Conservation (phyloP, 192 early-diverging fungal genomes). For the Coemansia furcata region DNA sequence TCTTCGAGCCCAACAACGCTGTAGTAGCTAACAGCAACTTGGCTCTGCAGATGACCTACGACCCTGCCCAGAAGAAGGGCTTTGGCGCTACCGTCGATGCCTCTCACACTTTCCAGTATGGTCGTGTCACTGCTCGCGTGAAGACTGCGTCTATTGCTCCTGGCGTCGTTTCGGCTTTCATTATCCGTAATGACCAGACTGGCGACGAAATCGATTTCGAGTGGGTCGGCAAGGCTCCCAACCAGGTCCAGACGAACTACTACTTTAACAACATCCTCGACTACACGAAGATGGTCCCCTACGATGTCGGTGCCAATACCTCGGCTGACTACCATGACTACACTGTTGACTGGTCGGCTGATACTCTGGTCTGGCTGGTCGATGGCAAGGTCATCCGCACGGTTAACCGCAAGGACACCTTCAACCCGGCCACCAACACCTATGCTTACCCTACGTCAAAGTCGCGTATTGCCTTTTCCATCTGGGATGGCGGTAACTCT, state of each 20-base stretch:
- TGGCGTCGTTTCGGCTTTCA: conserved; percentile 61
- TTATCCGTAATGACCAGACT: conserved; percentile 48
- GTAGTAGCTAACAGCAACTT: conserved; percentile 19
- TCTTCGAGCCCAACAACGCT: conserved; percentile 43
- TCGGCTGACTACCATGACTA: conserved; percentile 58
- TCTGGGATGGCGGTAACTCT: conserved; percentile 66
- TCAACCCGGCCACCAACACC: conserved; percentile 26
- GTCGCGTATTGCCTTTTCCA: conserved; percentile 57
- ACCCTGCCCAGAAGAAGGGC: conserved; percentile 53
- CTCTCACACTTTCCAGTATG: conserved; percentile 56
- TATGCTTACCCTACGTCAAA: conserved; percentile 55
- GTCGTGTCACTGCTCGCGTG: conserved; percentile 57
- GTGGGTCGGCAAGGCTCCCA: conserved; percentile 59
- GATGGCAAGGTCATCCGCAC: conserved; percentile 56
- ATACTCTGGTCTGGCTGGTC: conserved; percentile 58
- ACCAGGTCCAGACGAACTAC: conserved; percentile 64
- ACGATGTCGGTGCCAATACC: conserved; percentile 39
- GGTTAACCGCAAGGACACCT: conserved; percentile 51
- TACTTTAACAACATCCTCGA: conserved; percentile 57
- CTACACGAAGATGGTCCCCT: conserved; percentile 52
- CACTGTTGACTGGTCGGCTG: conserved; percentile 59
- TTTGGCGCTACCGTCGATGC: conserved; percentile 56
- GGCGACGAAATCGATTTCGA: conserved; percentile 72
- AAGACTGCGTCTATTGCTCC: conserved; percentile 54
- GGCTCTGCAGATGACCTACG: conserved; percentile 36